phyloP scores from a whole-genome alignment of 495 filamentous ascomycete species.

The Lepidopterella palustris region DNA sequence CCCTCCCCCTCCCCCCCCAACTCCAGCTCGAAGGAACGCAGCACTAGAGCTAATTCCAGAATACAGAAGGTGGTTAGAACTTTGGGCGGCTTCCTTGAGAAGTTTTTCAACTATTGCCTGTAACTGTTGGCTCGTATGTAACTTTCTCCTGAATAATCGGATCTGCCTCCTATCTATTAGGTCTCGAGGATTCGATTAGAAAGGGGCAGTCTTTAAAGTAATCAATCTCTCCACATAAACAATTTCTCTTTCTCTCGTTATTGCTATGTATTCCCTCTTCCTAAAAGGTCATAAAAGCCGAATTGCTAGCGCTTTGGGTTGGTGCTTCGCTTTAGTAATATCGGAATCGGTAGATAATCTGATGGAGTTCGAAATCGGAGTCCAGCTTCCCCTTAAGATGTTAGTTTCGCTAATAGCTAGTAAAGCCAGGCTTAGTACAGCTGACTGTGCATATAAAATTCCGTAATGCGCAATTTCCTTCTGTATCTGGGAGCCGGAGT shows the following conservation, averaged over 20 bases:
- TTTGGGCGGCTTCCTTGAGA: background rate
- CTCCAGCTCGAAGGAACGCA: no score
- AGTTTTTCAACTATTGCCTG: background rate
- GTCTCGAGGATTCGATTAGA: background rate
- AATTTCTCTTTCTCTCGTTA: no score
- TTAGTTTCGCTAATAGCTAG: background rate
- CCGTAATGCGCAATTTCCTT: background rate
- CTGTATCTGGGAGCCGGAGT: background rate
- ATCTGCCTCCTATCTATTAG: background rate
- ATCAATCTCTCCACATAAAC: background rate
- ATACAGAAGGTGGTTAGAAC: no score
- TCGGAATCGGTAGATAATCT: background rate
- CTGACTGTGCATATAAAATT: background rate
- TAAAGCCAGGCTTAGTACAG: background rate
- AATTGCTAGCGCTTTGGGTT: background rate
- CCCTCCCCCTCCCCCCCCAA: no score
- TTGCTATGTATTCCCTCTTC: background rate
- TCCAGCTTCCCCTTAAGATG: background rate
- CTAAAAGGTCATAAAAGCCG: background rate
- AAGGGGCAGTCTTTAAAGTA: background rate
- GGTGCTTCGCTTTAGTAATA: background rate
- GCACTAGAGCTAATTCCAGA: no score
- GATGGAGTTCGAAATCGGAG: background rate
- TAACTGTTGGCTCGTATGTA: background rate
- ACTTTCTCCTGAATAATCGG: background rate